These are phyloP conservation scores for Mycotypha africana DNA, from an alignment of 371 early-diverging fungal genomes.

Conservation along the genomic window DNA sequence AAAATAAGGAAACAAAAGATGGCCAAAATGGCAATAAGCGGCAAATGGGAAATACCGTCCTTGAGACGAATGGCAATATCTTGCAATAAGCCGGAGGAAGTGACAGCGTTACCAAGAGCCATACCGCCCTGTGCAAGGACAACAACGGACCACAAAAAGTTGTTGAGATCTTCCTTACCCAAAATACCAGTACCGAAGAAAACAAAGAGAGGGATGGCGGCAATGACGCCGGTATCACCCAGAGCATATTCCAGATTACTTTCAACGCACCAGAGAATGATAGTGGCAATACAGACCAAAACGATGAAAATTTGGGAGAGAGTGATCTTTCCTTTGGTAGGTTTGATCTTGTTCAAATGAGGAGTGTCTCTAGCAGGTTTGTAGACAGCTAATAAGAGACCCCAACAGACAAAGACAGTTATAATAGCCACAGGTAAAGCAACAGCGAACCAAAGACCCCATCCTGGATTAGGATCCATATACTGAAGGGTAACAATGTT, in stretches of 20 bases:
- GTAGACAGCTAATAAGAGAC: conserved; percentile 60
- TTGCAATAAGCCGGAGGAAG: conserved; percentile 71
- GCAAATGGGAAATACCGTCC: conserved; percentile 49
- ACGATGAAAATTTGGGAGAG: conserved; percentile 50
- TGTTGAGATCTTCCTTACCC: conserved; percentile 92
- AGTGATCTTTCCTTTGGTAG: conserved; percentile 41
- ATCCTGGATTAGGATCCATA: conserved; percentile 80
- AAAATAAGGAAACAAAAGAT: conserved; percentile 61
- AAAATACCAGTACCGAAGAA: conserved; percentile 86
- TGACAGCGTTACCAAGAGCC: conserved; percentile 84
- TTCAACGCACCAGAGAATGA: conserved; percentile 85
- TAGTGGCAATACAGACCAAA: conserved; percentile 52
- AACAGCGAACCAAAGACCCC: conserved; percentile 77
- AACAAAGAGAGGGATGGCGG: conserved; percentile 83
- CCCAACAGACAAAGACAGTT: conserved; percentile 75
- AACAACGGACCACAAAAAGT: conserved; percentile 86
- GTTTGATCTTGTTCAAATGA: conserved; percentile 37
- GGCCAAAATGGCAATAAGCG: conserved; percentile 56
- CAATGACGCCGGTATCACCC: conserved; percentile 90
- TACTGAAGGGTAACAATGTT: conserved; percentile 80
- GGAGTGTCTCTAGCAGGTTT: conserved; percentile 48
- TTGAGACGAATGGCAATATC: conserved; percentile 70
- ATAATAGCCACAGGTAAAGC: conserved; percentile 67
- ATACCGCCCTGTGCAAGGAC: conserved; percentile 93
- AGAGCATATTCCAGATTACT: conserved; percentile 57